A percentile compares a stretch with the other conserved stretches of the same genome.
Conservation (phyloP, 1,284 basidiomycete species). For the Leccinum subrobustum region DNA sequence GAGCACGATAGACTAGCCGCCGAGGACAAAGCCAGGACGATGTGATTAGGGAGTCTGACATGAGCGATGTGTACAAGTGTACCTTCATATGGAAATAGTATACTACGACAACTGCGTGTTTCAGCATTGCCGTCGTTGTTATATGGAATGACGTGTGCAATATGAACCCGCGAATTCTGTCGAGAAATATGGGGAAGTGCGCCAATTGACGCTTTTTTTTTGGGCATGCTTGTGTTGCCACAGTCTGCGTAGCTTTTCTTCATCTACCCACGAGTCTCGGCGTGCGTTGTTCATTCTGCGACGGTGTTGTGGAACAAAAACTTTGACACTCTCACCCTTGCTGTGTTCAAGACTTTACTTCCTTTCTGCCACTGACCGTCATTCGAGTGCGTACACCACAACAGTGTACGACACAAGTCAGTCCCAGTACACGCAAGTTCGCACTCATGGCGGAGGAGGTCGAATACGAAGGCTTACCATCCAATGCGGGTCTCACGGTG, state of each 20-base stretch:
- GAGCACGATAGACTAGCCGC: conserved; percentile 68
- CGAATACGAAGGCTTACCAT: conserved; percentile 75
- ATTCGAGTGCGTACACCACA: conserved; percentile 4
- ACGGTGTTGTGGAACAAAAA: conserved; percentile 10
- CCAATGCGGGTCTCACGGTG: conserved; percentile 74
- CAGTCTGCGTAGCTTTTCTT: neutral
- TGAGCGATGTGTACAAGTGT: neutral
- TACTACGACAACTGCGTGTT: neutral
- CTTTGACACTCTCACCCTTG: conserved; percentile 5
- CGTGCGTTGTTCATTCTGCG: conserved; percentile 3
- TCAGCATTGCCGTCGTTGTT: neutral
- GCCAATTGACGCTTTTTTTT: neutral
- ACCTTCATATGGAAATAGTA: conserved; percentile 1
- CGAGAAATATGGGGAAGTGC: conserved; percentile 1
- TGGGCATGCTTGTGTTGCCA: conserved; percentile 1
- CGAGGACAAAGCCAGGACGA: conserved; percentile 31
- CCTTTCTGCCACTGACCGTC: neutral
- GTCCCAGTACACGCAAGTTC: conserved; percentile 7
- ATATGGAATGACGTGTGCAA: conserved; percentile 4
- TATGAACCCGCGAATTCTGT: neutral
- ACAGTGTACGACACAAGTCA: conserved; percentile 4
- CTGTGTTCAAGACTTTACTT: conserved; percentile 6
- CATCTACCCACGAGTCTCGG: neutral
- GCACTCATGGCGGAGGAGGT: conserved; percentile 56
- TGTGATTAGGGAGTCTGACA: neutral